Percentiles rank a stretch among this genome's conserved stretches.
phyloP scores from a whole-genome alignment of 2,329 filamentous ascomycete genomes.

The Alternaria sp. region DNA sequence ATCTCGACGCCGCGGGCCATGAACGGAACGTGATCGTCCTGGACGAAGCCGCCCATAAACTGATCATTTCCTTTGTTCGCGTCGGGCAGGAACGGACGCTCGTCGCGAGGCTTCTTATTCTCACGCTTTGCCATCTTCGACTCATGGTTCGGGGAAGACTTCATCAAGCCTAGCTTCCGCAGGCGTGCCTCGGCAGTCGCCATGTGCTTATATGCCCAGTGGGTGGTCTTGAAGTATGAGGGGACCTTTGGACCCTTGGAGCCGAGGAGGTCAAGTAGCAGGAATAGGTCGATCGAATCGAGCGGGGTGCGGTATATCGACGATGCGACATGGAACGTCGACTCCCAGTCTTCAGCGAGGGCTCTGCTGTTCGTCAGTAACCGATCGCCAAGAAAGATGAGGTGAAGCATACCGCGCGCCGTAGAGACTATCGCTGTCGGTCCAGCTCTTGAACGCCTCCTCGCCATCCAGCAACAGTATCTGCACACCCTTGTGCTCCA shows the following conservation, averaged over 20 bases:
- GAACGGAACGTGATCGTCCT: conserved; percentile 94
- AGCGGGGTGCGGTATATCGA: conserved; percentile 78
- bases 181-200: conserved; percentile 76
- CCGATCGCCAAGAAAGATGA: too few species aligned
- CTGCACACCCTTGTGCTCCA: conserved; percentile 83
- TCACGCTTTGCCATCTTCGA: conserved; percentile 46
- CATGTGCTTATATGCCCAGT: conserved; percentile 90
- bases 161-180: conserved; percentile 69
- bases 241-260: conserved; percentile 71
- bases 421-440: conserved; percentile 82
- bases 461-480: conserved; percentile 92
- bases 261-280: conserved; percentile 88
- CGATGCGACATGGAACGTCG: conserved; percentile 69
- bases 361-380: too few species aligned
- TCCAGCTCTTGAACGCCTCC: conserved; percentile 87
- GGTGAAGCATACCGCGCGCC: conserved; percentile 69
- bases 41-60: conserved; percentile 65
- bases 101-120: conserved; percentile 37
- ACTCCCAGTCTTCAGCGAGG: conserved; percentile 78
- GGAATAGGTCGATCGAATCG: conserved; percentile 83
- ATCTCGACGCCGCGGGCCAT: conserved; percentile 86
- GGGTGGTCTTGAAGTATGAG: conserved; percentile 88
- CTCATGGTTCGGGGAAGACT: conserved; percentile 63
- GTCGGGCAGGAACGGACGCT: conserved; percentile 63
- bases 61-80: conserved; percentile 61